Percentiles rank a stretch among this genome's conserved stretches.
These are phyloP conservation scores for Nicotiana paniculata DNA, from an alignment of 257 asterid genomes.

Conservation along the genomic window DNA sequence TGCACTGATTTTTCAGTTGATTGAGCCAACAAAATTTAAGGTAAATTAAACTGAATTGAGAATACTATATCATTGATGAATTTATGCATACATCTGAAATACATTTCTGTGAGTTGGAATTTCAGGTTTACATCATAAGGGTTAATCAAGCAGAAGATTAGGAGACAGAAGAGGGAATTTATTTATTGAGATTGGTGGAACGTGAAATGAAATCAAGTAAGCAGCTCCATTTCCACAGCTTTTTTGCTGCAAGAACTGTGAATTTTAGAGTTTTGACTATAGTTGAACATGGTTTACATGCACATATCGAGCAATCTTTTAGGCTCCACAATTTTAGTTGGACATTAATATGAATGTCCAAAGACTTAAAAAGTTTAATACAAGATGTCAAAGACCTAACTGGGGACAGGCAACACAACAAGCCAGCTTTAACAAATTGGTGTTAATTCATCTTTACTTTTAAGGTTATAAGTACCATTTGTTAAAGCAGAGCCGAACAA, in stretches of 20 bases:
- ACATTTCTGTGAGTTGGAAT: background rate
- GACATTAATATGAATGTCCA: background rate
- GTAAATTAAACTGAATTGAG: conserved; percentile 13
- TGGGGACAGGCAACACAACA: background rate
- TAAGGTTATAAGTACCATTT: background rate
- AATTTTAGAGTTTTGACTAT: background rate
- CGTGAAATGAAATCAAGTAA: background rate
- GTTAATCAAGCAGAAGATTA: conserved; percentile 31
- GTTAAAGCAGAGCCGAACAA: background rate
- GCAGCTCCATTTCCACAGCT: background rate
- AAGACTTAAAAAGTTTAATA: background rate
- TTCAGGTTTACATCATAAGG: conserved; percentile 45
- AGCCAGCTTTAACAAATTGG: background rate
- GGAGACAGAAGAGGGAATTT: background rate
- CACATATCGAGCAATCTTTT: background rate
- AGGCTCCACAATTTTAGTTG: background rate
- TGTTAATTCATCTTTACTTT: background rate
- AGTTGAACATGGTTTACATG: background rate
- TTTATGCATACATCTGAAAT: background rate
- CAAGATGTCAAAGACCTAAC: background rate
- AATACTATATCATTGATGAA: background rate
- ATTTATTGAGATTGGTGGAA: background rate
- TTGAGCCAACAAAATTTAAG: conserved; percentile 41
- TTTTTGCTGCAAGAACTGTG: background rate
- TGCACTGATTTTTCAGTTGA: conserved; percentile 52